A percentile compares a stretch with the other conserved stretches of the same genome.
Conservation (phyloP, 805 yeast genomes). For the Kazachstania bromeliacearum region DNA sequence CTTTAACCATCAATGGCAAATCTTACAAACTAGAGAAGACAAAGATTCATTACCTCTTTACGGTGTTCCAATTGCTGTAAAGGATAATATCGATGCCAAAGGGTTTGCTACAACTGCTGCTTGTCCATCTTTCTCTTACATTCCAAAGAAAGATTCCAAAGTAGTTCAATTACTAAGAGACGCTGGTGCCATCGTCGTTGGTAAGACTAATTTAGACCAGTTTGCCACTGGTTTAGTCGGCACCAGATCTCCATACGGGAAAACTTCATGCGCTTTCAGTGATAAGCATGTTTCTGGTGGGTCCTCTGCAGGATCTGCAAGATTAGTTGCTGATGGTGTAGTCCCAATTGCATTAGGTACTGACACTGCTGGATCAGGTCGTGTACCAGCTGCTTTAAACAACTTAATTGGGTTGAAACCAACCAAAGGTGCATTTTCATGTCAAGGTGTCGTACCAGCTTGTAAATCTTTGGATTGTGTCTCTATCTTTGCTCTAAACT, state of each 20-base stretch:
- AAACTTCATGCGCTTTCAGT: constrained; percentile 71
- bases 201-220: constrained; percentile 93
- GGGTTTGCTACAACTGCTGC: constrained; percentile 88
- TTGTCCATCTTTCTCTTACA: constrained; percentile 73
- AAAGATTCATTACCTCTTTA: constrained; percentile 56
- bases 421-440: constrained; percentile 77
- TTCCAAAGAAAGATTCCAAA: constrained; percentile 64
- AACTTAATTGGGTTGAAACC: constrained; percentile 91
- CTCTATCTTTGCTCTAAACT: constrained; percentile 67
- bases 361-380: constrained; percentile 96
- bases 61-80: constrained; percentile 93
- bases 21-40: constrained; percentile 52
- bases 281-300: constrained; percentile 84
- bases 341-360: constrained; percentile 90
- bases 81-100: constrained; percentile 86
- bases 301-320: constrained; percentile 92
- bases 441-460: constrained; percentile 93
- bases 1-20: constrained; percentile 67
- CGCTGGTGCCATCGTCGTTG: constrained; percentile 90
- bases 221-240: constrained; percentile 98
- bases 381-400: constrained; percentile 94
- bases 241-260: constrained; percentile 89
- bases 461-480: constrained; percentile 92
- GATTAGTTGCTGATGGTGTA: constrained; percentile 78
- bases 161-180: constrained; percentile 62